Evolutionary conservation across 169 alveolate species (phyloP).

Genomic region (Amoebophrya sp.): DNA sequence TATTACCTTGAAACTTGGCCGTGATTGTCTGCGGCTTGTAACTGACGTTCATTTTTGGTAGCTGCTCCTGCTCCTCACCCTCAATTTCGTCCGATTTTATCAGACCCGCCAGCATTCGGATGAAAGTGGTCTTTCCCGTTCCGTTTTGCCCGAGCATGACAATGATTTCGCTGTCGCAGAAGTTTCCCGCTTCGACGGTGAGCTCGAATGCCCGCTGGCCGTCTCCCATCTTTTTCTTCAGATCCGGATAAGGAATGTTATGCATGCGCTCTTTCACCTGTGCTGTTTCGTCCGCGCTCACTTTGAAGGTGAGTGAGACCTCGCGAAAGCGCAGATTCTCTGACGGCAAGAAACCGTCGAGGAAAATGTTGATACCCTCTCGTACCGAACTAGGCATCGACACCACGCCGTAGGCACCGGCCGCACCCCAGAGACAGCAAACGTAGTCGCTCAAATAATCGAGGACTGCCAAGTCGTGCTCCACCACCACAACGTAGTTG

Average conservation of each 20-base stretch:
- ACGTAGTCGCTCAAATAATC: slow-evolving; percentile 97
- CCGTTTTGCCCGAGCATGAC: slow-evolving; percentile 98
- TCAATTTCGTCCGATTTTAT: slow-evolving; percentile 81
- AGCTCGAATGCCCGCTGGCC: slow-evolving; percentile 59
- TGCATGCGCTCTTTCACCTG: slow-evolving; percentile 58
- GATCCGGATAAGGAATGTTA: slow-evolving; percentile 60
- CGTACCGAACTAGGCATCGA: slow-evolving; percentile 98
- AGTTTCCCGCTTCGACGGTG: slow-evolving; percentile 82
- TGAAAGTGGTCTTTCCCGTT: slow-evolving; percentile 98
- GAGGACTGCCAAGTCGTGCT: slow-evolving; percentile 97
- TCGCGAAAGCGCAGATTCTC: slow-evolving; percentile 98
- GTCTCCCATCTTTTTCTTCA: slow-evolving; percentile 72
- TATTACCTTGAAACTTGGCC: slow-evolving; percentile 95
- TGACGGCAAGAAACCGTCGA: slow-evolving; percentile 98
- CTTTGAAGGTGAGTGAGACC: slow-evolving; percentile 83
- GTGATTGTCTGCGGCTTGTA: slow-evolving; percentile 97
- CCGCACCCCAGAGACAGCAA: slow-evolving; percentile 97
- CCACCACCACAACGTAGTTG: slow-evolving; percentile 92
- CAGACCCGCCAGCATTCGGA: slow-evolving; percentile 88
- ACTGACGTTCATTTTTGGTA: slow-evolving; percentile 87
- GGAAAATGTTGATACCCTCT: slow-evolving; percentile 94
- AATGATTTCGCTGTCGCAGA: slow-evolving; percentile 89
- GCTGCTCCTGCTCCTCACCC: slow-evolving; percentile 52
- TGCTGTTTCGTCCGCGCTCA: slow-evolving; percentile 46
- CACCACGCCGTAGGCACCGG: slow-evolving; percentile 99